A percentile compares a stretch with the other conserved stretches of the same genome.
These are phyloP conservation scores for Colletotrichum sp. DNA, from an alignment of 2,329 filamentous ascomycete genomes.

Conservation along the genomic window DNA sequence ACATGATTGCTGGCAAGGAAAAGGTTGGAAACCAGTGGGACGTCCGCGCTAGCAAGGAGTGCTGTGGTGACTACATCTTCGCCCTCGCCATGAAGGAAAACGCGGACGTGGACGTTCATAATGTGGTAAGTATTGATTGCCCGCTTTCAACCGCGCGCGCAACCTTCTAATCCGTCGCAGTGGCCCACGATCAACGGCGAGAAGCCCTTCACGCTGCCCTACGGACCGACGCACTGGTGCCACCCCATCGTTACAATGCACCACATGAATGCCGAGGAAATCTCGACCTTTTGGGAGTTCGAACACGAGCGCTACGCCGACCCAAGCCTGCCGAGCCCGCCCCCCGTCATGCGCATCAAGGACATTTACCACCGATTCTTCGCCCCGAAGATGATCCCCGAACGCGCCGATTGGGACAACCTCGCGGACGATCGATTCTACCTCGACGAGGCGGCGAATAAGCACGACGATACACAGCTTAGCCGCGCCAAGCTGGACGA, in stretches of 20 bases:
- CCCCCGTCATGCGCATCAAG: constrained; percentile 44
- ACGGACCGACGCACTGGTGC: constrained; percentile 55
- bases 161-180: constrained; percentile 28
- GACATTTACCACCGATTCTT: constrained; percentile 56
- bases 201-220: constrained; percentile 57
- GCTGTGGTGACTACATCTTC: constrained; percentile 60
- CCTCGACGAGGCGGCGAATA: constrained; percentile 32
- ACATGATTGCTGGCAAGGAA: constrained; percentile 44
- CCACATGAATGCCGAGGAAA: constrained; percentile 55
- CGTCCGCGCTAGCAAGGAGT: constrained; percentile 39
- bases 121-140: constrained; percentile 41
- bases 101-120: constrained; percentile 43
- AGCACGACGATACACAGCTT: constrained; percentile 36
- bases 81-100: constrained; percentile 49
- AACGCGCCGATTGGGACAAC: constrained; percentile 59
- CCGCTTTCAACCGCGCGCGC: not conserved
- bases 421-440: constrained; percentile 50
- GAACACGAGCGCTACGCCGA: constrained; percentile 44
- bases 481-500: constrained; percentile 35
- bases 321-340: constrained; percentile 13
- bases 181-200: constrained; percentile 63
- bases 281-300: constrained; percentile 56
- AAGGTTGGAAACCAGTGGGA: constrained; percentile 55
- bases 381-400: constrained; percentile 39
- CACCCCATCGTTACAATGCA: constrained; percentile 63